Percentiles rank a stretch among this genome's conserved stretches.
phyloP scores from a whole-genome alignment of 768 basidiomycete genomes.

The Clavulina sp. region DNA sequence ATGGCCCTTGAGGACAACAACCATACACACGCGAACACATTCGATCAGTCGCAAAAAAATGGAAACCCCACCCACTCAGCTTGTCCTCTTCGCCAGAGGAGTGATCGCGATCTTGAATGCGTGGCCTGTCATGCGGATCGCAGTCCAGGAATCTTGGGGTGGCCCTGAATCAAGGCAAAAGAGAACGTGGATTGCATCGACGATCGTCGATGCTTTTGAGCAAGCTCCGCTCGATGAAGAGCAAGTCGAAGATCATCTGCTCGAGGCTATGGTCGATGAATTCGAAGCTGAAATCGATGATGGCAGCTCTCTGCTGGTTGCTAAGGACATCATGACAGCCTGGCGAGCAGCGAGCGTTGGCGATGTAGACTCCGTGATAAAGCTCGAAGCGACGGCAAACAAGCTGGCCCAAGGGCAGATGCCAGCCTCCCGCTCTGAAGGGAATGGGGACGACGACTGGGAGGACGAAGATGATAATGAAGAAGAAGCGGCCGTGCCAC shows the following conservation, averaged over 20 bases:
- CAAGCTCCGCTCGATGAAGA: conserved; percentile 35
- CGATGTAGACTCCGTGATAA: conserved; percentile 31
- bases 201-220: conserved; percentile 57
- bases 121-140: conserved; percentile 78
- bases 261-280: conserved; percentile 76
- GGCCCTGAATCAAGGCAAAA: conserved; percentile 54
- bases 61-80: conserved; percentile 10
- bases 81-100: conserved; percentile 71
- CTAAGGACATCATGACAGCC: conserved; percentile 48
- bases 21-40: too few relatives aligned
- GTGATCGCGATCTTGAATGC: conserved; percentile 61
- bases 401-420: conserved; percentile 39
- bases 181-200: conserved; percentile 69
- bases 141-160: conserved; percentile 76
- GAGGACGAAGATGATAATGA: conserved; percentile 28
- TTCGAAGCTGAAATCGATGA: conserved; percentile 77
- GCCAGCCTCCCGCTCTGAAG: conserved; percentile 10
- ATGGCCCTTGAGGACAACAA: too few relatives aligned
- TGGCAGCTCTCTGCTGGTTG: conserved; percentile 57
- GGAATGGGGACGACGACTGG: conserved; percentile 10
- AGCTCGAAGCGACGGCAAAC: conserved; percentile 49
- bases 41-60: background rate
- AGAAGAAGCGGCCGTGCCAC: conserved; percentile 14
- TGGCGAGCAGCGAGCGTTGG: conserved; percentile 31
- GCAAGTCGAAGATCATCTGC: conserved; percentile 65